phyloP scores from a whole-genome alignment of 1,139 yeast genomes.

The Lodderomyces parapsilosis region DNA sequence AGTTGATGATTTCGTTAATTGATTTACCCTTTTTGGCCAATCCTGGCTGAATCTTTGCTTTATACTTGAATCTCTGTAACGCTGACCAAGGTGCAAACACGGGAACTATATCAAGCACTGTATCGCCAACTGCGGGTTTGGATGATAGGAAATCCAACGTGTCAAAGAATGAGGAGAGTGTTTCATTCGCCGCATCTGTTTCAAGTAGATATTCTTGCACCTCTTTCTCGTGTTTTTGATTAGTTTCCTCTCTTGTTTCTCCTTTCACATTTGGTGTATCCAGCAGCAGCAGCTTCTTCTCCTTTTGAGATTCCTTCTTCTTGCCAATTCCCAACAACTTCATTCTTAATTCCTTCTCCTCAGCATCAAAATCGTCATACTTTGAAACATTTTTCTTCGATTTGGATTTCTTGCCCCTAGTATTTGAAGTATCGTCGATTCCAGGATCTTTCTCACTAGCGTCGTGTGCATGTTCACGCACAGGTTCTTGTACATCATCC shows the following conservation, averaged over 20 bases:
- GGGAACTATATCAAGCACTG: slow-evolving; percentile 64
- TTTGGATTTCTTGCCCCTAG: slow-evolving; percentile 84
- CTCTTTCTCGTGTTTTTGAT: slow-evolving; percentile 52
- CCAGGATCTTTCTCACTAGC: slow-evolving; percentile 11
- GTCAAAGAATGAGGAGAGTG: slow-evolving; percentile 33
- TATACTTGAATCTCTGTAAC: slow-evolving; percentile 70
- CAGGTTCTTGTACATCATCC: slow-evolving; percentile 12
- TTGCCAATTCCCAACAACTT: slow-evolving; percentile 78
- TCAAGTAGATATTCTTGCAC: slow-evolving; percentile 45
- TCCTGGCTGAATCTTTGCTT: slow-evolving; percentile 86
- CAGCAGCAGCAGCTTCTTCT: slow-evolving; percentile 30
- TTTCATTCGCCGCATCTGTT: slow-evolving; percentile 30
- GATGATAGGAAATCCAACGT: slow-evolving; percentile 40
- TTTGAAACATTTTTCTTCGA: slow-evolving; percentile 78
- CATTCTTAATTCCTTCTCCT: slow-evolving; percentile 72
- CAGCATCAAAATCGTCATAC: slow-evolving; percentile 91
- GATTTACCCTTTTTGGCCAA: slow-evolving; percentile 87
- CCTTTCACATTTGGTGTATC: slow-evolving; percentile 19
- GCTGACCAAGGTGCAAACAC: slow-evolving; percentile 94
- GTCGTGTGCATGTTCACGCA: slow-evolving; percentile 12
- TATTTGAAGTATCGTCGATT: slow-evolving; percentile 17
- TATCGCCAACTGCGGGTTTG: slow-evolving; percentile 45
- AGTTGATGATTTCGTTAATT: slow-evolving; percentile 62
- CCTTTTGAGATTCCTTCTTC: slow-evolving; percentile 47
- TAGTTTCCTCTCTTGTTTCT: slow-evolving; percentile 34